These are phyloP conservation scores for Aureobasidium pullulans DNA, from an alignment of 2,329 filamentous ascomycete genomes.

Conservation along the genomic window DNA sequence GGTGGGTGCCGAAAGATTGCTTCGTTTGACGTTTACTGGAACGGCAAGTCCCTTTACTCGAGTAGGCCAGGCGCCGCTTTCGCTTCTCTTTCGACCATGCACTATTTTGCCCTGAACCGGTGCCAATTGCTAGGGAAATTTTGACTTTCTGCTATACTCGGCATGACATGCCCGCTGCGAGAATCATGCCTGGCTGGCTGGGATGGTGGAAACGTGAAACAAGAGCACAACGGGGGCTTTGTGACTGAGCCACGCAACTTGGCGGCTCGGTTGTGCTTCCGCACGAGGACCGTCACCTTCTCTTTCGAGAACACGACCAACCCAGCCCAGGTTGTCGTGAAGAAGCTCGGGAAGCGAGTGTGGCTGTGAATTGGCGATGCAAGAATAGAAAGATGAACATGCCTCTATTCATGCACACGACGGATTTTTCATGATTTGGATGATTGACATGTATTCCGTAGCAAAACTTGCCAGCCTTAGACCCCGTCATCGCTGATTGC, in stretches of 20 bases:
- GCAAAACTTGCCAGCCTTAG: neutral
- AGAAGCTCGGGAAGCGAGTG: constrained; percentile 8
- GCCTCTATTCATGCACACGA: neutral
- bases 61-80: neutral
- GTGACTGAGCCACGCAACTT: neutral
- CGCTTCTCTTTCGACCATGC: neutral
- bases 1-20: neutral
- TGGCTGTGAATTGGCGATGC: constrained; percentile 8
- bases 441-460: neutral
- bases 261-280: constrained; percentile 11
- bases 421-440: neutral
- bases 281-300: neutral
- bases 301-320: constrained; percentile 10
- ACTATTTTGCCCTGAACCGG: neutral
- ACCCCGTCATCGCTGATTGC: neutral
- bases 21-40: neutral
- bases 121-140: neutral
- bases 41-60: neutral
- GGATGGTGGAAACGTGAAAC: neutral
- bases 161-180: neutral
- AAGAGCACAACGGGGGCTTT: neutral
- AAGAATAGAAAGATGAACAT: constrained; percentile 7
- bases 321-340: constrained; percentile 6
- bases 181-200: constrained; percentile 1
- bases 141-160: constrained; percentile 6